Evolutionary conservation across 805 yeast species (phyloP), one percentile per base, ranked within the genome.

Genomic region (Candida maltosa): DNA sequence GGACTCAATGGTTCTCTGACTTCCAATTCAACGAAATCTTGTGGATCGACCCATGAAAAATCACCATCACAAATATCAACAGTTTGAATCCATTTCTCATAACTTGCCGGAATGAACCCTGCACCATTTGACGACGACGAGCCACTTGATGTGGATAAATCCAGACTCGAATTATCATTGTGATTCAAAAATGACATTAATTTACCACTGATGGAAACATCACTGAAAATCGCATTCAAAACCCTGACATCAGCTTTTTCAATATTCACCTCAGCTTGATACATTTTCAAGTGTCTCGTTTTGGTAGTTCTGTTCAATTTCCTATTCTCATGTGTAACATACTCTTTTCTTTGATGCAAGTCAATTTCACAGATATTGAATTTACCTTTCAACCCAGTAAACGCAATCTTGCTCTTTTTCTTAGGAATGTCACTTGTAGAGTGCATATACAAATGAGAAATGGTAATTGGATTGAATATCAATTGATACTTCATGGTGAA

Each of bases 21-120:
- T 40, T 83, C 85, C 28, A 87, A 51, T 46, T 88, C 96, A 8
- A 75, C 62, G 46, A 75, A 88, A 52, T 88, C 96, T 38, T 83
- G 83, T 16, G 66, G 58, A 49, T 87, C 94, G 31, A 76, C 65
- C 96, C 96, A 88, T 7, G 64, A 52, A 25, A 46, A 47, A 38
- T 63, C 65, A 11, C 47, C 49, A 12, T 58, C 64, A 24, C 45
- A 51, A 5, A 46, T 46, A n/a, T 51, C 55, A 31, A 48, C 43
- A 32, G 42, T 47, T 26, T 51, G 48, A 14, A 48, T 29, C 62
- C 63, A 58, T 16, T 40, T 43, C 29, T 41, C 37, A 34, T 39
- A 51, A 9, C 17, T 19, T 15, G 38, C 23, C 11, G 10, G 9
- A 12, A n/a, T n/a, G n/a, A n/a, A n/a, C n/a, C 21, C 5, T 4